A percentile compares a stretch with the other conserved stretches of the same genome.
phyloP scores from a whole-genome alignment of 2,329 filamentous ascomycete genomes.

The Trichoderma lentiforme region DNA sequence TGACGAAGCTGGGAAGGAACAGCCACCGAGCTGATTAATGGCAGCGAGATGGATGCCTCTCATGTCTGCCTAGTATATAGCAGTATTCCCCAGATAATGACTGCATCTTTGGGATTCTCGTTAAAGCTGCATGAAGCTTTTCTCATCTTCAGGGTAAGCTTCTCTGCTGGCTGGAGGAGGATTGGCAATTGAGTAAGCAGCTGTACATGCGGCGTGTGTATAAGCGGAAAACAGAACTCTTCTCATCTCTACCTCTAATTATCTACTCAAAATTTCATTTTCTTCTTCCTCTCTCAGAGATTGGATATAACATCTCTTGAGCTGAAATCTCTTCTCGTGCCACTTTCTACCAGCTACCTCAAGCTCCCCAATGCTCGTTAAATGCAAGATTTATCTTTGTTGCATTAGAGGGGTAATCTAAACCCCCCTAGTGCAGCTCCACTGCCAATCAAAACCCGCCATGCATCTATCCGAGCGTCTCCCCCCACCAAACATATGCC shows the following conservation, averaged over 20 bases:
- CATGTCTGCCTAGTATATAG: neutral
- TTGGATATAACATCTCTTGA: neutral
- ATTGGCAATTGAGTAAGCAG: neutral
- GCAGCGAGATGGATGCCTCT: neutral
- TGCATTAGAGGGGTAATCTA: neutral
- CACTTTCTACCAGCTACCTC: neutral
- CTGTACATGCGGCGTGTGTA: neutral
- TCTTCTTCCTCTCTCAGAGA: neutral
- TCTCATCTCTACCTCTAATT: neutral
- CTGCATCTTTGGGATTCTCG: neutral
- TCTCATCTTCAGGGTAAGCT: neutral
- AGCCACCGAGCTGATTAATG: neutral
- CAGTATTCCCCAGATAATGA: neutral
- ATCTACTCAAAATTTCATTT: neutral
- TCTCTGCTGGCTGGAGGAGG: neutral
- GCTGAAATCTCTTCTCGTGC: neutral
- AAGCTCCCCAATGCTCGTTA: neutral
- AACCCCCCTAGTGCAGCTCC: neutral
- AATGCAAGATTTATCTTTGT: neutral
- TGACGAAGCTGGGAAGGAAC: neutral
- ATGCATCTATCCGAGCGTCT: neutral
- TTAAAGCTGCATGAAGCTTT: neutral
- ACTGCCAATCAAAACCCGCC: neutral
- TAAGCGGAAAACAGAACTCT: neutral
- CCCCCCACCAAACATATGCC: conserved; percentile 10